Percentiles rank a stretch among this genome's conserved stretches.
These are phyloP conservation scores for Chlorella sp. DNA, from an alignment of 139 green algal genomes.

Conservation along the genomic window DNA sequence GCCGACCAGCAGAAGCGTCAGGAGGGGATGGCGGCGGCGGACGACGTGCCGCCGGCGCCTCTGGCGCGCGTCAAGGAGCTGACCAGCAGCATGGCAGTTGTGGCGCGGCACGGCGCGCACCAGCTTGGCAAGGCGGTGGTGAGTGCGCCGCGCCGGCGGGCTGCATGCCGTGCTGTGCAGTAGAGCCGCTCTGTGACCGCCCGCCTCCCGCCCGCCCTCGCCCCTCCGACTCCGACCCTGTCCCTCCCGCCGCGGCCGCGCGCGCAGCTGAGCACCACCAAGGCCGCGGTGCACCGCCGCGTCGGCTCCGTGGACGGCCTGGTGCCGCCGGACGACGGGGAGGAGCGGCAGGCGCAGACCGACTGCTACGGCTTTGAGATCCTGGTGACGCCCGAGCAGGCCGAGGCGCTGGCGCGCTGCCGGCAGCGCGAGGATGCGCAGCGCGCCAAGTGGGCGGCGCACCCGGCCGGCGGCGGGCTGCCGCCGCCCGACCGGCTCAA, in stretches of 20 bases:
- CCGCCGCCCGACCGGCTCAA: constrained; percentile 49
- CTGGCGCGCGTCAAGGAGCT: constrained; percentile 21
- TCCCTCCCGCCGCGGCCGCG: too few relatives aligned
- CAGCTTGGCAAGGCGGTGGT: constrained; percentile 19
- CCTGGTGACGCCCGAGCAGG: constrained; percentile 29
- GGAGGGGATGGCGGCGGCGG: too few relatives aligned
- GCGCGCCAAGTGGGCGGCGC: constrained; percentile 36
- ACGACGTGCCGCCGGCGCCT: too few relatives aligned
- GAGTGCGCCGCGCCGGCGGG: neutral
- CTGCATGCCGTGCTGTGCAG: too few relatives aligned
- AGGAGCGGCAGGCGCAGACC: neutral
- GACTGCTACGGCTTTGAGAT: constrained; percentile 59
- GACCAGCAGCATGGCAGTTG: neutral
- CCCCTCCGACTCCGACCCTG: too few relatives aligned
- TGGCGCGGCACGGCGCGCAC: neutral
- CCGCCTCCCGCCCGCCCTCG: too few relatives aligned
- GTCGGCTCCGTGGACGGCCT: too few relatives aligned
- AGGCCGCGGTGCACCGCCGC: too few relatives aligned
- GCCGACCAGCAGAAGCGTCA: too few relatives aligned
- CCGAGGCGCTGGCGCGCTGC: constrained; percentile 33
- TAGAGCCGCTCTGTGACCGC: too few relatives aligned
- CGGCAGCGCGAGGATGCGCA: constrained; percentile 14
- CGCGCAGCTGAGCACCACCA: too few relatives aligned
- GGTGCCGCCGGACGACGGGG: neutral
- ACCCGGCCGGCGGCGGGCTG: constrained; percentile 15